Base-by-base conservation (phyloP, 441 rosid genomes). In the Erodium moschatum region DNA sequence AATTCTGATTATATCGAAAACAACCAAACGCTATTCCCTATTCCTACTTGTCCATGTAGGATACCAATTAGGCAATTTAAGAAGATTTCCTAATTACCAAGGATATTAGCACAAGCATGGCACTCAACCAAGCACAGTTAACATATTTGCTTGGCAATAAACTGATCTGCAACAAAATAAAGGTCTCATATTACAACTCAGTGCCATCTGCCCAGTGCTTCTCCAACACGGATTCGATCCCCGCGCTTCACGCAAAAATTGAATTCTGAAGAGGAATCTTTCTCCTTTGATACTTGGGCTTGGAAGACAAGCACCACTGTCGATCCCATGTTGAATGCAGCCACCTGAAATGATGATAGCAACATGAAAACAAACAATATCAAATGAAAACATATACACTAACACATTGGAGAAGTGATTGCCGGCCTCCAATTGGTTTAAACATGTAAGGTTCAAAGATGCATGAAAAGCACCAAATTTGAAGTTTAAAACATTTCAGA, bases 251-350 rank as follows among this genome's bases (percentile, higher is more conserved):
- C 64, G 66, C 80, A 77, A 74, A 89, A 94, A 70, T 80, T 80
- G 79, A 86, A 94, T 65, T 83, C 87, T 5, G 88, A 80, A 11
- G 87, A 78, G 62, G 77, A 70, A 46, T 74, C 72, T 12, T 60
- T 71, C 15, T 73, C 74, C 58, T 83, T 70, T 0, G 67, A 64
- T 6, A 84, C 76, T 18, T 95, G 93, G 56, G 97, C 98, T 66
- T 93, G 90, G 79, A 93, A 93, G 65, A 93, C 85, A 8, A 94
- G 91, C 65, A 94, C 98, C 15, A 89, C 97, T 0, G 97, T 89
- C 0, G 97, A 94, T 76, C 97, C 96, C 92, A 89, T 83, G 84
- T 91, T 88, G 83, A 94, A 89, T 48, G 82, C 97, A 54, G 83
- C 98, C 21, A 94, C 79, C 97, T 91, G 81, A 62, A 70, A 76